Conservation (phyloP, 345 rosid species). For the Citrus medica region DNA sequence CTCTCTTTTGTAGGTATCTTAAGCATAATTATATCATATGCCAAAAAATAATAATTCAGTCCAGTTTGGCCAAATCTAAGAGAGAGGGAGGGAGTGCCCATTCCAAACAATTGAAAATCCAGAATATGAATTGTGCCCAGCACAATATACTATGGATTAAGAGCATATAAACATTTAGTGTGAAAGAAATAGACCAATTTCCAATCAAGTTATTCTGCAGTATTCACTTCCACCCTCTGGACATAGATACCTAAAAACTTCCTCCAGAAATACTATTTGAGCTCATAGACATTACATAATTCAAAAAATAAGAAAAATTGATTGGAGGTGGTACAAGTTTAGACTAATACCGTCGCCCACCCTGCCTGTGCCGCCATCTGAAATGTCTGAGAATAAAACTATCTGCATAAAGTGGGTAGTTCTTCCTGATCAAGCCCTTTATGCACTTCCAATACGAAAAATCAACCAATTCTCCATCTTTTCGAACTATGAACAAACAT, state of each 20-base stretch:
- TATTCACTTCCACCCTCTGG: background rate
- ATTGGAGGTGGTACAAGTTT: slow-evolving; percentile 12
- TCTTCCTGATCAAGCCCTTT: slow-evolving; percentile 84
- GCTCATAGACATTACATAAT: slow-evolving; percentile 9
- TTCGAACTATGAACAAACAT: slow-evolving; percentile 83
- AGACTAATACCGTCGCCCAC: slow-evolving; percentile 37
- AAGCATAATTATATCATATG: background rate
- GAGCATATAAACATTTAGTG: background rate
- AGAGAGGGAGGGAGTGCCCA: background rate
- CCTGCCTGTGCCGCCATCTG: slow-evolving; percentile 46
- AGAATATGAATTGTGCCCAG: background rate
- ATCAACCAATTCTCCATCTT: slow-evolving; percentile 70
- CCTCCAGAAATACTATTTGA: slow-evolving; percentile 1
- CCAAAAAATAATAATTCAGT: too few relatives aligned
- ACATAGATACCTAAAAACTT: background rate
- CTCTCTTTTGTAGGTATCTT: background rate
- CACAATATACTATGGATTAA: background rate
- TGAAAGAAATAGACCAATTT: background rate
- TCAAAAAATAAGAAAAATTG: background rate
- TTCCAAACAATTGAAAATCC: background rate
- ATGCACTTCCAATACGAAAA: slow-evolving; percentile 99
- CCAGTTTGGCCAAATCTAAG: background rate
- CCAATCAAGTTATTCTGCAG: background rate
- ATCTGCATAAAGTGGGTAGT: slow-evolving; percentile 86
- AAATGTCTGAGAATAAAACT: slow-evolving; percentile 91